Conservation (phyloP, 148 eudicot genomes). For the Pouteria glomerata region DNA sequence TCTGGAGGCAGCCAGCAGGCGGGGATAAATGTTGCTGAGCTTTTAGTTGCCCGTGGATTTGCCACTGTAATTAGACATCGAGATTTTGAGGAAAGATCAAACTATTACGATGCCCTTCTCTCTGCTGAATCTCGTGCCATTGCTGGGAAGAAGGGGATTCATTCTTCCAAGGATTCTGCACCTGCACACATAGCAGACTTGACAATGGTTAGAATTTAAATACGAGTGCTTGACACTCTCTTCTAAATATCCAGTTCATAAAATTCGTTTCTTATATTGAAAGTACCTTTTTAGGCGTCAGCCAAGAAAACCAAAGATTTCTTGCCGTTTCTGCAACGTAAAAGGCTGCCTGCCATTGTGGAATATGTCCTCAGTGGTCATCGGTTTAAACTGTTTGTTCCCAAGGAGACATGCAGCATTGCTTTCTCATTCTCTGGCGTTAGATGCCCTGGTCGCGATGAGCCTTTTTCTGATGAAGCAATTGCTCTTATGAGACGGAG, state of each 20-base stretch:
- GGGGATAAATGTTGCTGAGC: slow-evolving; percentile 78
- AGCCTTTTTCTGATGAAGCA: slow-evolving; percentile 85
- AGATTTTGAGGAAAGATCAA: slow-evolving; percentile 90
- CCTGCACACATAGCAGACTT: slow-evolving; percentile 68
- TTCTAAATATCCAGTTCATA: slow-evolving; percentile 2
- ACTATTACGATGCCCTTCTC: slow-evolving; percentile 76
- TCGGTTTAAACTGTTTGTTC: slow-evolving; percentile 70
- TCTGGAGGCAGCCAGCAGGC: slow-evolving; percentile 44
- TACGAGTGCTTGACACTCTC: not conserved
- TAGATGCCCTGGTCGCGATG: slow-evolving; percentile 90
- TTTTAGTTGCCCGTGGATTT: slow-evolving; percentile 75
- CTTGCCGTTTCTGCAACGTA: slow-evolving; percentile 78
- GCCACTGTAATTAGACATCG: slow-evolving; percentile 71
- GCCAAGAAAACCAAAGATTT: slow-evolving; percentile 81
- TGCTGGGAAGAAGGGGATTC: slow-evolving; percentile 67
- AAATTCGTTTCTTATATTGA: not conserved
- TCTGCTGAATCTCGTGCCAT: slow-evolving; percentile 81
- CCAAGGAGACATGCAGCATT: slow-evolving; percentile 87
- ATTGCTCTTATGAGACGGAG: slow-evolving; percentile 90
- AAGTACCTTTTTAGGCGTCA: slow-evolving; percentile 44
- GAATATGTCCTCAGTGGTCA: slow-evolving; percentile 96
- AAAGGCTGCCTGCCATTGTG: slow-evolving; percentile 76
- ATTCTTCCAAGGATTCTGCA: slow-evolving; percentile 67
- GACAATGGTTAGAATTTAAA: slow-evolving; percentile 48
- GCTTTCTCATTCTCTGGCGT: slow-evolving; percentile 89